These are phyloP conservation scores for Rhododendron ferrugineum DNA, from an alignment of 148 eudicot species.

Conservation along the genomic window DNA sequence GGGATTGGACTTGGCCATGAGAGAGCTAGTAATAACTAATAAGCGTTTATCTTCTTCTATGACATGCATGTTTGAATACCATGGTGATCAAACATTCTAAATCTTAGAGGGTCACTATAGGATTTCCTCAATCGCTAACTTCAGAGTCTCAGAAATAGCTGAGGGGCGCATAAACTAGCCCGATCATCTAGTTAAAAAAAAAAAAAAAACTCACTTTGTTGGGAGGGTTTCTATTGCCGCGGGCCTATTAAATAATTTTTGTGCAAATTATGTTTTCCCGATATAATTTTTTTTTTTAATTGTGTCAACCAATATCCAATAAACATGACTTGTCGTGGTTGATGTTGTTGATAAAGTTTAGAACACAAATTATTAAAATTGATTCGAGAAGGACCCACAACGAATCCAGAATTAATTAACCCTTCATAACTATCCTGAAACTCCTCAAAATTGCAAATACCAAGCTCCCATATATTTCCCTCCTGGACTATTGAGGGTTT, in stretches of 20 bases:
- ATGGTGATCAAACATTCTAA: neutral
- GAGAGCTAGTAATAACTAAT: no score
- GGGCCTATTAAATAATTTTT: neutral
- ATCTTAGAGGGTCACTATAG: no score
- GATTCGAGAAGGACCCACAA: no score
- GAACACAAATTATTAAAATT: no score
- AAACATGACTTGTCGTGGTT: neutral
- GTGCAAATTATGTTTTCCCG: neutral
- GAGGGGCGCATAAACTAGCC: neutral
- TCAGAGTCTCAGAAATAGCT: neutral
- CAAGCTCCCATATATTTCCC: neutral
- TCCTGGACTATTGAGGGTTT: neutral
- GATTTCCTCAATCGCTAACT: neutral
- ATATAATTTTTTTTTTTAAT: no score
- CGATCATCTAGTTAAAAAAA: no score
- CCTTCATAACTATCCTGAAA: neutral
- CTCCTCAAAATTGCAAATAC: neutral
- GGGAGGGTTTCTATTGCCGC: neutral
- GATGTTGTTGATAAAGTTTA: neutral
- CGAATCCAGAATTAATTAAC: no score
- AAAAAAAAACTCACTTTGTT: neutral
- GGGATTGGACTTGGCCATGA: no score
- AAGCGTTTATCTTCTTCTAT: no score
- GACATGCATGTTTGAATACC: no score
- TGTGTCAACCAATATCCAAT: no score